These are phyloP conservation scores for Lathyrus aphaca DNA, from an alignment of 306 rosid genomes.

Conservation along the genomic window DNA sequence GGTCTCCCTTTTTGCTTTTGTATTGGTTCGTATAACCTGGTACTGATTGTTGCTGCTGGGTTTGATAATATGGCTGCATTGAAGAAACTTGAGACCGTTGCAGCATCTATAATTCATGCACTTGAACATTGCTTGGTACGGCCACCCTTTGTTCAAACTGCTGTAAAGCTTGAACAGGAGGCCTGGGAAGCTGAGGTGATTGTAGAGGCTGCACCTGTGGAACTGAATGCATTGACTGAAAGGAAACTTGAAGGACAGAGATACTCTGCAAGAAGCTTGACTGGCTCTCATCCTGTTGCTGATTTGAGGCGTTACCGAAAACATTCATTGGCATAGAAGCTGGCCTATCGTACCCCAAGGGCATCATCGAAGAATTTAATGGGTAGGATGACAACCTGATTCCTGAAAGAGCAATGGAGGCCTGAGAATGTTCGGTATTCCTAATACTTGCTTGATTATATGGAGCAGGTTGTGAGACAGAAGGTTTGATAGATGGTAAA, in stretches of 20 bases:
- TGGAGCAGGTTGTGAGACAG: conserved; percentile 57
- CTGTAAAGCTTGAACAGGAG: conserved; percentile 71
- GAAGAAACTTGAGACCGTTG: too few relatives aligned
- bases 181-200: conserved; percentile 94
- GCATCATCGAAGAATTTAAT: too few relatives aligned
- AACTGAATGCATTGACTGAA: conserved; percentile 70
- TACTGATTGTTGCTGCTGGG: too few relatives aligned
- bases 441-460: conserved; percentile 65
- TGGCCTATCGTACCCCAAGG: too few relatives aligned
- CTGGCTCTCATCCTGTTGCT: conserved; percentile 73
- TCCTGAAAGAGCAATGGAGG: conserved; percentile 56
- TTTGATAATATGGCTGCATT: too few relatives aligned
- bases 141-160: too few relatives aligned
- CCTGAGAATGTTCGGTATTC: conserved; percentile 58
- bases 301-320: conserved; percentile 64
- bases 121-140: too few relatives aligned
- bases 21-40: too few relatives aligned
- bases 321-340: too few relatives aligned
- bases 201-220: conserved; percentile 93
- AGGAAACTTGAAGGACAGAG: conserved; percentile 57
- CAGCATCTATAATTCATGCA: too few relatives aligned
- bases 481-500: conserved; percentile 58
- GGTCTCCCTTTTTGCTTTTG: too few relatives aligned
- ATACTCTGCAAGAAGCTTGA: conserved; percentile 62
- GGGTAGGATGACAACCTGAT: too few relatives aligned